Evolutionary conservation across 2,329 filamentous ascomycete species (phyloP), one percentile per base, ranked within the genome.

Genomic region (Dothidotthia symphoricarpi): DNA sequence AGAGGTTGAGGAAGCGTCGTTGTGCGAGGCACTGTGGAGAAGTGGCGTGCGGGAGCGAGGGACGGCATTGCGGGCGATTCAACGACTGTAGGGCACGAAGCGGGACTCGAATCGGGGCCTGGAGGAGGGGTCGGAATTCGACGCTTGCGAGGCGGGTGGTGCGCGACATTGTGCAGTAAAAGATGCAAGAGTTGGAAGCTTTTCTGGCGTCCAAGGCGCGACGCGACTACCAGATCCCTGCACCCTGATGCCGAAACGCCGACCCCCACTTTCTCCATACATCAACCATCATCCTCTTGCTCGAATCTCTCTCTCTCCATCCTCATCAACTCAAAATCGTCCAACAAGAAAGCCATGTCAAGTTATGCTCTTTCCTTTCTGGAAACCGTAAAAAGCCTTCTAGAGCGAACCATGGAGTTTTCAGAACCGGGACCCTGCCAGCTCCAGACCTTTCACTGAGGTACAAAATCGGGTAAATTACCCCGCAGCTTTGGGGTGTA

Each of bases 1-100:
- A 61, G 16, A 63, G 51, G 28, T 55, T 45, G 13, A 64, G 39
- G 13, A 45, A 36, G 31, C 60, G 53, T 15, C 45, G 44, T 31
- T 55, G 53, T 10, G 24, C 38, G n/a, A 45, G 41, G 36, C 53
- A 52, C 45, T 43, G 53, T 28, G 47, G 35, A 13, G 32, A 29
- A 25, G 34, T 24, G 31, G 34, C 7, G 17, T 16, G 24, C 13
- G 10, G 30, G 14, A 24, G 28, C 16, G 12, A 10, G 3, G 35
- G 31, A 14, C 33, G 28, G 37, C 46, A 49, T 55, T 37, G 44
- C 15, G 50, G 45, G 24, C 49, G 45, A 12, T n/a, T 19, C 3
- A 54, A 24, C 13, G 45, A 41, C 24, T 31, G 47, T 6, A 57
- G 30, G 13, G 47, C 33, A 5, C 32, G 42, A 24, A 51, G 13